These are phyloP conservation scores for Coniochaeta ligniaria DNA, from an alignment of 2,329 filamentous ascomycete genomes.

Conservation along the genomic window DNA sequence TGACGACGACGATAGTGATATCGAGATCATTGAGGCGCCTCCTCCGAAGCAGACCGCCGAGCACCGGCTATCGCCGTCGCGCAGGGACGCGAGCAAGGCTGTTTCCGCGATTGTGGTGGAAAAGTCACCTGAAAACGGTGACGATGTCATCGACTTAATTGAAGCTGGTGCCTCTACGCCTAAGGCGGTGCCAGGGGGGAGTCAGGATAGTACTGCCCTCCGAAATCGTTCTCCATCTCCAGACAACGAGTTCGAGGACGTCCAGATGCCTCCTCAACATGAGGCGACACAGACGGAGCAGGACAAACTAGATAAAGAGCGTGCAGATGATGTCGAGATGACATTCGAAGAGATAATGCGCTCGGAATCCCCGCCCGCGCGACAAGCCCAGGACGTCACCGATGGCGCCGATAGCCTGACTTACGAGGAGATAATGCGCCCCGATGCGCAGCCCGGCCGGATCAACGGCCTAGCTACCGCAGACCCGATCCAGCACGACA, in stretches of 20 bases:
- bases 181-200: neutral
- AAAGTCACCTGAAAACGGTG: neutral
- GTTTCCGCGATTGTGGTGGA: neutral
- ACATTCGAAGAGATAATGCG: neutral
- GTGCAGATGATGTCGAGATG: neutral
- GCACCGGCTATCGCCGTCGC: neutral
- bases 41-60: slow-evolving; percentile 19
- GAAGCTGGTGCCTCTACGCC: neutral
- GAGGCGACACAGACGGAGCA: slow-evolving; percentile 3
- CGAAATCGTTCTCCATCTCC: slow-evolving; percentile 11
- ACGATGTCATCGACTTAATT: neutral
- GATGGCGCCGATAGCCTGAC: neutral
- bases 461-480: slow-evolving; percentile 15
- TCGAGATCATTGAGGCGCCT: slow-evolving; percentile 48
- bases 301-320: slow-evolving; percentile 9
- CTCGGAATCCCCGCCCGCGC: neutral
- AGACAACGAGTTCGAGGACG: slow-evolving; percentile 29
- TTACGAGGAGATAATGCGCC: slow-evolving; percentile 17
- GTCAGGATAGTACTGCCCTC: neutral
- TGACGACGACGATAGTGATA: slow-evolving; percentile 47
- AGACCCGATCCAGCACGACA: slow-evolving; percentile 12
- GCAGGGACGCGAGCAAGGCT: neutral
- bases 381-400: slow-evolving; percentile 7
- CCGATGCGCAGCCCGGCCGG: slow-evolving; percentile 13
- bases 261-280: slow-evolving; percentile 14